A percentile compares a stretch with the other conserved stretches of the same genome.
Evolutionary conservation across 2,329 filamentous ascomycete genomes (phyloP).

Genomic region (Emydomyces testavorans): DNA sequence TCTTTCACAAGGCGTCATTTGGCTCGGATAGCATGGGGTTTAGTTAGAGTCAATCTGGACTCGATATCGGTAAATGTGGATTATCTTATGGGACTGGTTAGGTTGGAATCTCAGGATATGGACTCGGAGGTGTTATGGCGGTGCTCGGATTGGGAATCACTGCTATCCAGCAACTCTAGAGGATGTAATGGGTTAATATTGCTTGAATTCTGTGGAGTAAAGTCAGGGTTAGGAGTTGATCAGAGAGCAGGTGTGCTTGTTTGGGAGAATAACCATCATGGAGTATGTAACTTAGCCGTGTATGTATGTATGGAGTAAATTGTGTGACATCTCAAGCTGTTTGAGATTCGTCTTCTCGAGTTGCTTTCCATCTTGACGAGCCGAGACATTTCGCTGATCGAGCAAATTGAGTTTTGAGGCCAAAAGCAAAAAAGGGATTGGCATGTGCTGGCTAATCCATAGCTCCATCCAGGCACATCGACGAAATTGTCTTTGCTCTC

Average conservation of each 20-base stretch:
- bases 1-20: neutral
- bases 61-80: conserved; percentile 2
- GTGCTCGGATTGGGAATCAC: no score
- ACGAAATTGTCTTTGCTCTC: conserved; percentile 1
- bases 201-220: neutral
- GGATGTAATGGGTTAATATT: no score
- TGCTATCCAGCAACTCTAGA: no score
- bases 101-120: neutral
- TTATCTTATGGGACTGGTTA: no score
- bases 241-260: neutral
- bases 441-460: conserved; percentile 8
- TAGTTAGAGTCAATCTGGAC: neutral
- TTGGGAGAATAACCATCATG: no score
- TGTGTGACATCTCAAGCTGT: no score
- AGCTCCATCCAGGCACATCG: conserved; percentile 6
- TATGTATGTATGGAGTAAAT: no score
- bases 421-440: conserved; percentile 1
- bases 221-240: neutral
- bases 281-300: no score
- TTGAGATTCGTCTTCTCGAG: no score
- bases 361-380: no score
- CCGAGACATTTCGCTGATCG: no score
- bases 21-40: neutral
- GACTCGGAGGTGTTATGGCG: neutral
- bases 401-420: conserved; percentile 10